Evolutionary conservation across 805 yeast genomes (phyloP).

Genomic region (Candida oleophila): DNA sequence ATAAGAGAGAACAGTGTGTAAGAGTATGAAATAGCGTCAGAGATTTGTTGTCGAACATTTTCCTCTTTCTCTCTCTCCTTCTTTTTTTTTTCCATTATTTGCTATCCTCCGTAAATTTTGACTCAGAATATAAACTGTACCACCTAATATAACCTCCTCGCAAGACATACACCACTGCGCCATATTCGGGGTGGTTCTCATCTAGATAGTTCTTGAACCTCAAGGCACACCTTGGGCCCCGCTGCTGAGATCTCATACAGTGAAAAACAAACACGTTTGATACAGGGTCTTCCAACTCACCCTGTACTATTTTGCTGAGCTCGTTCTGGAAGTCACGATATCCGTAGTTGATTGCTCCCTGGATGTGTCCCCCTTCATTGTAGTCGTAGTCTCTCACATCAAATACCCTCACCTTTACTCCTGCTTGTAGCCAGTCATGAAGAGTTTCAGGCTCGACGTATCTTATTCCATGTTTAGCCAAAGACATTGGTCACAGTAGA

Average conservation of each 20-base stretch:
- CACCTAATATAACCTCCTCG: slow-evolving; percentile 3
- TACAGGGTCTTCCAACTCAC: background rate
- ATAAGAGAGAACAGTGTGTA: too few species aligned
- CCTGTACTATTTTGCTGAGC: background rate
- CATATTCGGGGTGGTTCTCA: background rate
- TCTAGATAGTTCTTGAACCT: slow-evolving; percentile 3
- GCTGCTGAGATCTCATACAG: slow-evolving; percentile 5
- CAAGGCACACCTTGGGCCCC: slow-evolving; percentile 6
- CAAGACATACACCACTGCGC: background rate
- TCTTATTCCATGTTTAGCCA: background rate
- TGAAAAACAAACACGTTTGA: slow-evolving; percentile 4
- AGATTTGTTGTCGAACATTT: background rate
- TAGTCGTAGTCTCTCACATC: slow-evolving; percentile 5
- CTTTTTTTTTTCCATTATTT: background rate
- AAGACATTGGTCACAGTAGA: background rate
- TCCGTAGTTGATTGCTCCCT: slow-evolving; percentile 3
- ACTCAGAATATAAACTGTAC: background rate
- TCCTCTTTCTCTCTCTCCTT: background rate
- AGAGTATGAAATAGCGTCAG: too few species aligned
- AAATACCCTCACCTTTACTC: background rate
- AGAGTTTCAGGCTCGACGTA: slow-evolving; percentile 3
- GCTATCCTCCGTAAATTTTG: background rate
- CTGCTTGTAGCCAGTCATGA: background rate
- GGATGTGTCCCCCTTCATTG: slow-evolving; percentile 4
- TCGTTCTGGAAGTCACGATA: slow-evolving; percentile 1